Base-by-base conservation (phyloP, 2,329 filamentous ascomycete genomes). In the Trichoderma sp. region DNA sequence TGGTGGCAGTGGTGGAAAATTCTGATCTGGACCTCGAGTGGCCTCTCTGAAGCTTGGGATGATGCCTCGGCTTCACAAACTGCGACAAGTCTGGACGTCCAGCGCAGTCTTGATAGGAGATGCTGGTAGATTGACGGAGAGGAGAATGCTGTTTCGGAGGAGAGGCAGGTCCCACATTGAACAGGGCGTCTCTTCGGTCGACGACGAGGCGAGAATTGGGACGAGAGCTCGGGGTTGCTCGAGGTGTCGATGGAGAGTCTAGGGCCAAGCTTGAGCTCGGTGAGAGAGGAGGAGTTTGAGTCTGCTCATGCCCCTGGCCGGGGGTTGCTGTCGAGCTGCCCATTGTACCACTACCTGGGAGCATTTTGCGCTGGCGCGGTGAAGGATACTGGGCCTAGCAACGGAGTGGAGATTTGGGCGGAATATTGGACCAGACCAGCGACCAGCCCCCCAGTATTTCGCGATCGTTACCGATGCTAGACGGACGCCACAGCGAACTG, bases 111-210 rank as follows among this genome's bases (percentile, higher is more conserved):
- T 69, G 71, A 58, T 74, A 72, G 56, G 73, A 76, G 56, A 76
- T 69, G 8, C 75, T 76, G 54, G 77, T 72, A 49, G 76, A 77
- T 59, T 78, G 73, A 49, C 77, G 75, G 68, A 78, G 72, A 60
- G 77, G 76, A 46, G 77, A 78, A 14, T 74, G 75, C 30, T 74
- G 73, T 69, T 73, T 77, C 37, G 70, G 66, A 70, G 76, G 52
- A 72, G 77, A 71, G 39, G 72, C 74, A 34, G 74, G 68, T 60
- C 76, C 76, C 73, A 73, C 72, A 74, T 72, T 69, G 70, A 72
- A 71, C 68, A 68, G 64, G 39, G 71, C 66, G 60, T 76, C 75
- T 52, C 69, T 73, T 56, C 70, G 68, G 55, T 71, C 71, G 76
- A 60, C 46, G 68, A 60, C 70, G 70, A 64, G 66, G 69, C 54